phyloP scores from a whole-genome alignment of 371 early-diverging fungal species.

The Mortierella sp. region DNA sequence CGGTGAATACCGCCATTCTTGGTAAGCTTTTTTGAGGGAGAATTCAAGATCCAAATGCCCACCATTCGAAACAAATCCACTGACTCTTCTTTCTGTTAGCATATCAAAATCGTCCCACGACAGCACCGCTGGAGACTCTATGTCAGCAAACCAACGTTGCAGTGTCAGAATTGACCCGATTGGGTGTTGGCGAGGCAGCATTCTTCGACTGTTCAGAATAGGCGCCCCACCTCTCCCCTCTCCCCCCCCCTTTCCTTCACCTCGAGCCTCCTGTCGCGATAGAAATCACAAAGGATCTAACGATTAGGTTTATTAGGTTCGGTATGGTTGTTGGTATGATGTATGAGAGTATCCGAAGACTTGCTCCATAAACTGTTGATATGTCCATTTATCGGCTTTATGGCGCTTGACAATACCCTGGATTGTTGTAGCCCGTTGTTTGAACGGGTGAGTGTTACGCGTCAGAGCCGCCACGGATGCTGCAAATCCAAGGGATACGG shows the following conservation, averaged over 20 bases:
- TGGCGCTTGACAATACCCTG: constrained; percentile 45
- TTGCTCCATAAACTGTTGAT: constrained; percentile 51
- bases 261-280: too few species aligned
- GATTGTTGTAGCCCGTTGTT: constrained; percentile 35
- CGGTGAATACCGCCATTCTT: constrained; percentile 79
- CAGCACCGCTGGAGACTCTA: constrained; percentile 55
- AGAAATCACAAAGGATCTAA: too few species aligned
- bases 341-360: constrained; percentile 48
- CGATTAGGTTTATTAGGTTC: too few species aligned
- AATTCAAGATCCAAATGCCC: too few species aligned
- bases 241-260: too few species aligned
- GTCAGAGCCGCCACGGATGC: constrained; percentile 12
- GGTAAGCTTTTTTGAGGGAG: too few species aligned
- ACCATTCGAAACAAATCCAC: neutral
- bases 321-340: constrained; percentile 18
- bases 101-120: constrained; percentile 57
- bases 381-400: constrained; percentile 52
- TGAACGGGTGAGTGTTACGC: constrained; percentile 39
- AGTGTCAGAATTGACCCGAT: constrained; percentile 59
- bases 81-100: constrained; percentile 15
- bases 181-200: constrained; percentile 57
- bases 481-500: constrained; percentile 16
- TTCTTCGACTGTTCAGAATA: constrained; percentile 47
- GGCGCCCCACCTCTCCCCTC: too few species aligned
- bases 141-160: constrained; percentile 60